Evolutionary conservation across 371 early-diverging fungal species (phyloP).

Genomic region (Mucor irregularis): DNA sequence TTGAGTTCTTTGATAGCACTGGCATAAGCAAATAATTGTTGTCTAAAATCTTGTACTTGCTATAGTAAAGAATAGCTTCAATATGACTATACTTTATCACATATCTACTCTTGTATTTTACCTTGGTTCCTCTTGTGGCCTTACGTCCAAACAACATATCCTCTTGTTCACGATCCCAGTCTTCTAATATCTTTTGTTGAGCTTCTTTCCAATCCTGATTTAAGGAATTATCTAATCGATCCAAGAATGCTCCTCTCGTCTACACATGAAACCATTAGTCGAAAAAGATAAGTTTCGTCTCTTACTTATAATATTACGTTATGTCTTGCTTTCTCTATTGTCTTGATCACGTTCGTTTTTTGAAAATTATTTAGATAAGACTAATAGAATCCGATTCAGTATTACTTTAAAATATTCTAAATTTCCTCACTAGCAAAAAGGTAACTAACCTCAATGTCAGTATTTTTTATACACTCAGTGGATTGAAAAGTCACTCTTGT

Average conservation of each 20-base stretch:
- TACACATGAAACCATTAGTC: constrained; percentile 11
- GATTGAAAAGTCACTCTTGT: constrained; percentile 72
- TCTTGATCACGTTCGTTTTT: too few relatives aligned
- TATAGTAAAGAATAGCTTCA: background rate
- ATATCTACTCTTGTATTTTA: background rate
- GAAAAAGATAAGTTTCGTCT: background rate
- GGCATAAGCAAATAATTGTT: background rate
- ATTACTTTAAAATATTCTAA: constrained; percentile 6
- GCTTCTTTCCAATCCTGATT: constrained; percentile 70
- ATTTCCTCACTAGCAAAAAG: background rate
- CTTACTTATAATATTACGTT: background rate
- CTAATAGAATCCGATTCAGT: too few relatives aligned
- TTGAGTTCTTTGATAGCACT: constrained; percentile 8
- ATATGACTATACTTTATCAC: background rate
- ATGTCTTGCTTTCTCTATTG: too few relatives aligned
- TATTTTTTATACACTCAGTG: constrained; percentile 60
- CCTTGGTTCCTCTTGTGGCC: background rate
- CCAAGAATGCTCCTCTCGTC: constrained; percentile 54
- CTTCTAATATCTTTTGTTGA: constrained; percentile 70
- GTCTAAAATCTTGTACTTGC: background rate
- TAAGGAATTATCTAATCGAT: constrained; percentile 49
- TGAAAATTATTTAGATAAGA: too few relatives aligned
- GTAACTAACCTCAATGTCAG: constrained; percentile 76
- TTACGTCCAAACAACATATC: constrained; percentile 9
- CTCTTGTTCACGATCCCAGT: constrained; percentile 56